phyloP scores from a whole-genome alignment of 352 stramenopile genomes.

The Elongisporangium prolatum region DNA sequence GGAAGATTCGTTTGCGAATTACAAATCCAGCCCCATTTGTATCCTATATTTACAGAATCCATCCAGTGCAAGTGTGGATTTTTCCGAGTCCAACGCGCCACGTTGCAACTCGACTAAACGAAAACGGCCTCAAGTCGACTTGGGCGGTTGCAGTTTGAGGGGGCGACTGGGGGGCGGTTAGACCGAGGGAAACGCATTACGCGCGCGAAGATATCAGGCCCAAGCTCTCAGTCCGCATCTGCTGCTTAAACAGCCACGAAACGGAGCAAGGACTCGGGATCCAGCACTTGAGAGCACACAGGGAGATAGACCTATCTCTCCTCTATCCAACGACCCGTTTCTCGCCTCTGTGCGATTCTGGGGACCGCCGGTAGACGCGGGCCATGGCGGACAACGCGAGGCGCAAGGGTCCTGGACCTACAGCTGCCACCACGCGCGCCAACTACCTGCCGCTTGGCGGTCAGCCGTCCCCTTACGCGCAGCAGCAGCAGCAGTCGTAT shows the following conservation, averaged over 20 bases:
- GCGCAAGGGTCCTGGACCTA: not conserved
- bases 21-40: not conserved
- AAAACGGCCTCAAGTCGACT: slow-evolving; percentile 1
- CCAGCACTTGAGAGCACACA: not conserved
- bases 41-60: not conserved
- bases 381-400: not conserved
- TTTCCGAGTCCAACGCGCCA: not conserved
- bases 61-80: not conserved
- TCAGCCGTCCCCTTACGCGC: not conserved
- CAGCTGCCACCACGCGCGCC: slow-evolving; percentile 3
- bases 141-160: slow-evolving; percentile 1
- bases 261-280: not conserved
- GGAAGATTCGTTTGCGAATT: slow-evolving; percentile 1
- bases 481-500: slow-evolving; percentile 39
- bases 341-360: not conserved
- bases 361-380: not conserved
- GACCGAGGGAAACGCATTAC: slow-evolving; percentile 3
- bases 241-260: not conserved
- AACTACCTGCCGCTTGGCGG: slow-evolving; percentile 23
- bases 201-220: slow-evolving; percentile 15
- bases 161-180: not conserved
- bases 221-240: slow-evolving; percentile 2
- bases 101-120: not conserved
- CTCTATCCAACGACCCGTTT: not conserved
- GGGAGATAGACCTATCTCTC: not conserved